A percentile compares a stretch with the other conserved stretches of the same genome.
Evolutionary conservation across 1,284 basidiomycete species (phyloP).

Genomic region (Kalmanozyma brasiliensis): DNA sequence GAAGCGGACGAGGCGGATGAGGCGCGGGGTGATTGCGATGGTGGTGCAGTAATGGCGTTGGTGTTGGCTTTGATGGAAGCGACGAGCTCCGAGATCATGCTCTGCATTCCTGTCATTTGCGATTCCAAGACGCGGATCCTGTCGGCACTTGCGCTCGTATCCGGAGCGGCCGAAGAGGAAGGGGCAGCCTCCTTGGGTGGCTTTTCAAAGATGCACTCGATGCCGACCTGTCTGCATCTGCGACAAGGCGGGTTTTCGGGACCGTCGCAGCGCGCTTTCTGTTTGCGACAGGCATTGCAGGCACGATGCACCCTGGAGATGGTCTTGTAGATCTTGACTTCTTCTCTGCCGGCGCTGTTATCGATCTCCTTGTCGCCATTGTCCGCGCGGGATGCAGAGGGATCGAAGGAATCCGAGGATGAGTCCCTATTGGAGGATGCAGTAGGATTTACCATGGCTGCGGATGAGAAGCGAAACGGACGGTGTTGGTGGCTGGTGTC

Average conservation of each 20-base stretch:
- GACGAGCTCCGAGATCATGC: constrained; percentile 47
- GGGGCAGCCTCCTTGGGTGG: constrained; percentile 79
- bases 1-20: constrained; percentile 9
- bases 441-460: constrained; percentile 15
- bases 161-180: constrained; percentile 53
- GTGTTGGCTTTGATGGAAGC: constrained; percentile 44
- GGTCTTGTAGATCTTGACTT: constrained; percentile 45
- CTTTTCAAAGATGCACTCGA: constrained; percentile 88
- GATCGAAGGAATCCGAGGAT: constrained; percentile 7
- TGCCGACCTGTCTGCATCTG: constrained; percentile 84
- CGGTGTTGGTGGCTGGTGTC: too few species aligned
- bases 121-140: constrained; percentile 32
- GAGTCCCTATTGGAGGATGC: constrained; percentile 5
- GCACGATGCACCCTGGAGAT: constrained; percentile 48
- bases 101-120: constrained; percentile 45
- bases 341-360: constrained; percentile 11
- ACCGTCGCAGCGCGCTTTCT: constrained; percentile 48
- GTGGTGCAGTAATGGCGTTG: constrained; percentile 21
- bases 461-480: neutral
- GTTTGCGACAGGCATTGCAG: constrained; percentile 55
- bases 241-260: constrained; percentile 80
- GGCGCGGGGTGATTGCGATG: neutral
- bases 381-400: constrained; percentile 1
- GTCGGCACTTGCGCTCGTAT: constrained; percentile 70
- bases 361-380: constrained; percentile 8